Conservation (phyloP, 441 rosid species). For the Viola pubescens region DNA sequence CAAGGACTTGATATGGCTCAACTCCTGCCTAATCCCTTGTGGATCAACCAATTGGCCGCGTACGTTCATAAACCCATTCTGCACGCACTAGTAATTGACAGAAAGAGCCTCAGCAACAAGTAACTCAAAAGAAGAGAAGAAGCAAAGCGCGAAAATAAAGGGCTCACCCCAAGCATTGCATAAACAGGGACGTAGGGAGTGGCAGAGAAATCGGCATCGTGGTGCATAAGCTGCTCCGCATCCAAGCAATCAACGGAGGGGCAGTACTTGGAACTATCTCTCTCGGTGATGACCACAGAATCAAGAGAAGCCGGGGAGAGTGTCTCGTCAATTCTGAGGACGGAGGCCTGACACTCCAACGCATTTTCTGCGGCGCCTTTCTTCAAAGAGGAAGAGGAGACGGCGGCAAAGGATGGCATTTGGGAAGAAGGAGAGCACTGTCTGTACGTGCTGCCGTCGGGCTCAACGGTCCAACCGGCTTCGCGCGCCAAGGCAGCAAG, state of each 20-base stretch:
- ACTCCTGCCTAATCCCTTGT: conserved; percentile 67
- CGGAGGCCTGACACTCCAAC: conserved; percentile 48
- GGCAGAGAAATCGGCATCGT: conserved; percentile 73
- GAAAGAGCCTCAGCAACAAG: conserved; percentile 1
- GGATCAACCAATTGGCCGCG: conserved; percentile 88
- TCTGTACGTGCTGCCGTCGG: conserved; percentile 92
- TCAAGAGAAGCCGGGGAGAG: conserved; percentile 82
- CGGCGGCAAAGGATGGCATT: conserved; percentile 25
- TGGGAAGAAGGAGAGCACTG: conserved; percentile 62
- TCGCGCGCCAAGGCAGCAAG: conserved; percentile 95
- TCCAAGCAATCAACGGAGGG: conserved; percentile 78
- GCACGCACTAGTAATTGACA: conserved; percentile 11
- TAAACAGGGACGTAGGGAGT: conserved; percentile 76
- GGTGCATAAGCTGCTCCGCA: conserved; percentile 80
- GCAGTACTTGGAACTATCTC: conserved; percentile 40
- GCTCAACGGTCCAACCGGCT: conserved; percentile 98
- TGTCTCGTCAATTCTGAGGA: conserved; percentile 64
- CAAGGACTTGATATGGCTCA: conserved; percentile 64
- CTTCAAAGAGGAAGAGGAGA: conserved; percentile 21
- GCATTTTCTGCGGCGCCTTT: conserved; percentile 57
- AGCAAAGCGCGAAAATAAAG: conserved; percentile 8
- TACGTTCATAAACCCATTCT: conserved; percentile 81
- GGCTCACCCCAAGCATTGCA: conserved; percentile 81
- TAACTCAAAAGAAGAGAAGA: neutral
- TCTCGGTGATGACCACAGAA: conserved; percentile 76